Conservation (phyloP, 176 grass and related monocot genomes). For the sorghum (Sorghum bicolor) region DNA sequence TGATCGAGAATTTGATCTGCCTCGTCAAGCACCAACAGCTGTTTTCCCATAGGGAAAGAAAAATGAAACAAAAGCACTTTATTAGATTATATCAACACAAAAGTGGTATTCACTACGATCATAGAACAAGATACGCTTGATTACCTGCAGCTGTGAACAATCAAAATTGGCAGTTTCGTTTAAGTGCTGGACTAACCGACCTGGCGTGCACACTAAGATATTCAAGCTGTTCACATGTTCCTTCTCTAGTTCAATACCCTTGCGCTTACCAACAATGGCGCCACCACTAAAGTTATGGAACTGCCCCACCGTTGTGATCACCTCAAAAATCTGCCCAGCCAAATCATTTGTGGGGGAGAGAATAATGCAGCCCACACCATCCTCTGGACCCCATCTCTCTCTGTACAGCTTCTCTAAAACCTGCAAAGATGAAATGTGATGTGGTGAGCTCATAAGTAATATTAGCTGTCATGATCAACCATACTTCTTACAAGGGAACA, state of each 20-base stretch:
- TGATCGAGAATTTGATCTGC: slow-evolving; percentile 91
- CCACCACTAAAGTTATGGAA: slow-evolving; percentile 65
- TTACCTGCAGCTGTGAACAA: slow-evolving; percentile 88
- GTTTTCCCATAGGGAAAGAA: slow-evolving; percentile 35
- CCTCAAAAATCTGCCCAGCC: slow-evolving; percentile 78
- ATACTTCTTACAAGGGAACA: not conserved
- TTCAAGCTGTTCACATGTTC: slow-evolving; percentile 62
- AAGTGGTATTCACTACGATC: not conserved
- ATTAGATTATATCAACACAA: slow-evolving; percentile 24
- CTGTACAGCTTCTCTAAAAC: slow-evolving; percentile 85
- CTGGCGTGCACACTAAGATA: slow-evolving; percentile 88
- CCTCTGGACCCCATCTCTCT: slow-evolving; percentile 58
- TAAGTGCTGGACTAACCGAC: slow-evolving; percentile 91
- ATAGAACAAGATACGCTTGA: slow-evolving; percentile 28
- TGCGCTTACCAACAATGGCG: slow-evolving; percentile 69
- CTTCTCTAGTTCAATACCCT: slow-evolving; percentile 78
- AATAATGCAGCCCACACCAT: slow-evolving; percentile 81
- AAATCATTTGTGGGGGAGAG: slow-evolving; percentile 86
- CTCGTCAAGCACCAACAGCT: slow-evolving; percentile 95
- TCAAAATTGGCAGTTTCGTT: slow-evolving; percentile 79
- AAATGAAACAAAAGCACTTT: slow-evolving; percentile 14
- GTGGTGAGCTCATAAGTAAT: not conserved
- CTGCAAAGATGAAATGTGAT: slow-evolving; percentile 23
- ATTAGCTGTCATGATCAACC: not conserved
- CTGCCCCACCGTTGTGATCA: slow-evolving; percentile 49